Evolutionary conservation across 1,284 basidiomycete genomes (phyloP).

Genomic region (Mycosarcoma maydis): DNA sequence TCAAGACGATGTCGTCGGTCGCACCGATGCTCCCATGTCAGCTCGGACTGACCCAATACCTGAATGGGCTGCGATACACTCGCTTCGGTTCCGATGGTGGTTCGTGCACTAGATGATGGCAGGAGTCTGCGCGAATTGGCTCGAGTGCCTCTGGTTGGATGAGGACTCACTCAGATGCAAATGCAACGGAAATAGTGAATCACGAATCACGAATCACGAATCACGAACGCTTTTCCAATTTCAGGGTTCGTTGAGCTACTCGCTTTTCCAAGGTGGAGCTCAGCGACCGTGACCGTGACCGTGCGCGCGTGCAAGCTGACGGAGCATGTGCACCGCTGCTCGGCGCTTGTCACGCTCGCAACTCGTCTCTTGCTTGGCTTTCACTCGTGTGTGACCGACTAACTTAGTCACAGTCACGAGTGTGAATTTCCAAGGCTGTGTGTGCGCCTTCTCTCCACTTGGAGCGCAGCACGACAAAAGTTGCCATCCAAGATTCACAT

Average conservation of each 20-base stretch:
- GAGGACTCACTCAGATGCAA: too few species aligned
- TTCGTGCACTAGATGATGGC: too few species aligned
- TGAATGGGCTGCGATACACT: too few species aligned
- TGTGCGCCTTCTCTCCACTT: slow-evolving; percentile 1
- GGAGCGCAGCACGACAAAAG: neutral
- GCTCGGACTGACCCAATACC: too few species aligned
- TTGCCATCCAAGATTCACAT: neutral
- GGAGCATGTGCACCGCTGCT: neutral
- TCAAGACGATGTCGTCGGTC: neutral
- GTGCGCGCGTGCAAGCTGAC: neutral
- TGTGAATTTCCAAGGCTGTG: neutral
- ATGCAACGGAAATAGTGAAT: too few species aligned
- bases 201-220: too few species aligned
- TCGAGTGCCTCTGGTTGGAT: too few species aligned
- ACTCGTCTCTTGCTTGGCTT: neutral
- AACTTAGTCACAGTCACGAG: too few species aligned
- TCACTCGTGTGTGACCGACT: neutral
- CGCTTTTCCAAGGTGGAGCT: neutral
- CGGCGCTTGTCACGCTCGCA: neutral
- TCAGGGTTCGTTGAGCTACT: slow-evolving; percentile 3
- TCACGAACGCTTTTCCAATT: too few species aligned
- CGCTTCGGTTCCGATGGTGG: too few species aligned
- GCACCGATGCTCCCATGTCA: neutral
- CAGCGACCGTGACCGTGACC: neutral
- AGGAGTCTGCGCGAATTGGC: too few species aligned